Evolutionary conservation across 2,329 filamentous ascomycete genomes (phyloP), one percentile per base, ranked within the genome.

Genomic region (Gnomoniopsis sp.): DNA sequence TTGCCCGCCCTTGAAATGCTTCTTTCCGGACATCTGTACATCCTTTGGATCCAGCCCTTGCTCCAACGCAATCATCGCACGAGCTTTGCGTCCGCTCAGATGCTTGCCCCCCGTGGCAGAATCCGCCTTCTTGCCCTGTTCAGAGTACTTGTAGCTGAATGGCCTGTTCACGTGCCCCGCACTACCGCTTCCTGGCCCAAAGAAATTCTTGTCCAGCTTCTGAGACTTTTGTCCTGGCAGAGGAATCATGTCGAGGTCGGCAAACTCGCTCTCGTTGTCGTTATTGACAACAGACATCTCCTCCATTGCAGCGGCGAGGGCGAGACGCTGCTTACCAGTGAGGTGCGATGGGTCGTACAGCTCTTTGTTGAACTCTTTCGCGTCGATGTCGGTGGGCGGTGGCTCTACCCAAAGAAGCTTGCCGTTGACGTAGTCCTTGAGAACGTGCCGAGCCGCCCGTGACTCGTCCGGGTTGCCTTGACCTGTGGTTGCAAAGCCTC

Each of bases 381-480:
- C 78, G 65, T 97, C 89, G 43, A 89, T 84, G 33, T 87, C 82
- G 4, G 77, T 77, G 0, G 93, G 93, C 0, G 95, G 95, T 4
- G 95, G 93, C 67, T 93, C 88, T 65, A 92, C 95, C 77, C 89
- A 98, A 6, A 98, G 83, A 0, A 99, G 83, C 76, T 97, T 98
- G 63, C 95, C 95, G 71, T 89, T 96, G 66, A 99, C 95, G 69
- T 98, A 99, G 76, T 99, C 95, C 72, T 99, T 99, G 26, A 99
- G 83, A 17, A 99, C 82, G 66, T 91, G 89, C 55, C 95, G 85
- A 4, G 93, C 92, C 7, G 95, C 95, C 66, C 95, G 85, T 1
- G 92, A 96, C 77, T 96, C 92, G 68, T 99, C 95, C 0, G 95
- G 93, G 69, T 95, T 90, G 10, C 95, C 93, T 36, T 90, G 84